Conservation (phyloP, 2,329 filamentous ascomycete genomes). For the Monilinia fructigena region DNA sequence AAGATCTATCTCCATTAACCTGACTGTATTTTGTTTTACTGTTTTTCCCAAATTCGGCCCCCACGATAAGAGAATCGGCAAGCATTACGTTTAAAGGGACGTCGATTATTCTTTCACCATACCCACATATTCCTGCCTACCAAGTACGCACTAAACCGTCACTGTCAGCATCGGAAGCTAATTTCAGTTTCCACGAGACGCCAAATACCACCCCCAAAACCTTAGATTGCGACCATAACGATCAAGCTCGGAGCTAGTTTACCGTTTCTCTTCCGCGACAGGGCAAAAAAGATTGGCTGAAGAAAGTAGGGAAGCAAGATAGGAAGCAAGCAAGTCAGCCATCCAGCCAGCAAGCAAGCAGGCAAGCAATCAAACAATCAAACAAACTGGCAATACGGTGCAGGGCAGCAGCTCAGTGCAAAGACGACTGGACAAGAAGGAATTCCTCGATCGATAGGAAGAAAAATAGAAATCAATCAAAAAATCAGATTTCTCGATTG, state of each 20-base stretch:
- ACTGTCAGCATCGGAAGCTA: constrained; percentile 19
- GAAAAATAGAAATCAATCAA: background rate
- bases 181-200: constrained; percentile 20
- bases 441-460: background rate
- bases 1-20: constrained; percentile 1
- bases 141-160: constrained; percentile 19
- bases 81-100: constrained; percentile 2
- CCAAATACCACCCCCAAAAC: constrained; percentile 19
- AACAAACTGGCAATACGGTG: constrained; percentile 2
- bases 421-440: background rate
- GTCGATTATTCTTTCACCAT: constrained; percentile 1
- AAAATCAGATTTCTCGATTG: background rate
- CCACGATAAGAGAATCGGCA: constrained; percentile 16
- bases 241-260: constrained; percentile 1
- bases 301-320: constrained; percentile 9
- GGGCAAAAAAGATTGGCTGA: background rate
- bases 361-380: constrained; percentile 5
- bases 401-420: background rate
- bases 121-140: constrained; percentile 7
- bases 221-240: constrained; percentile 16
- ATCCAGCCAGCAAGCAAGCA: constrained; percentile 1
- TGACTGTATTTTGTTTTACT: background rate
- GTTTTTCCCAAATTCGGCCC: constrained; percentile 5
- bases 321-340: background rate
- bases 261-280: constrained; percentile 17